phyloP scores from a whole-genome alignment of 768 basidiomycete genomes.

The Termitomyces sp. region DNA sequence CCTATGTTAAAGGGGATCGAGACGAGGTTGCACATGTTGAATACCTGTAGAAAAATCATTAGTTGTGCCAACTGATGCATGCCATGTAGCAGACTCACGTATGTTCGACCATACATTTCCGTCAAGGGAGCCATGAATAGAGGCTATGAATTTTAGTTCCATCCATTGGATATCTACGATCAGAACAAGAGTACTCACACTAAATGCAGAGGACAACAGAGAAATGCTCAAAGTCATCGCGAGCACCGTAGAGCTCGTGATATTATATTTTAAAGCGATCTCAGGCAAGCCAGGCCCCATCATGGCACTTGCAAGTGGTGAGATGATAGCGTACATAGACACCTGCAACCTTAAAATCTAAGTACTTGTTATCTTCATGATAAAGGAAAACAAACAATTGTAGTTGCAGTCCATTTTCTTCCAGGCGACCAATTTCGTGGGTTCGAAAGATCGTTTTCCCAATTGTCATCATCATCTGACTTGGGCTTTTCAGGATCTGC shows the following conservation, averaged over 20 bases:
- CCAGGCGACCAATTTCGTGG: slow-evolving; percentile 58
- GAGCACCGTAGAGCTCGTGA: slow-evolving; percentile 47
- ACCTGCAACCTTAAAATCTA: slow-evolving; percentile 31
- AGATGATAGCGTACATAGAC: slow-evolving; percentile 55
- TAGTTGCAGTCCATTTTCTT: slow-evolving; percentile 56
- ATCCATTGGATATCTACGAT: not conserved
- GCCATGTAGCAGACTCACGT: slow-evolving; percentile 40
- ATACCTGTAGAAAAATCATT: no score
- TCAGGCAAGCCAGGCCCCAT: slow-evolving; percentile 69
- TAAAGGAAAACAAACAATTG: slow-evolving; percentile 39
- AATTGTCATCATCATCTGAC: slow-evolving; percentile 44
- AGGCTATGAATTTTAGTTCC: slow-evolving; percentile 32
- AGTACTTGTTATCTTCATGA: not conserved
- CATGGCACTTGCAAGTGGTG: slow-evolving; percentile 48
- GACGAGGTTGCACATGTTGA: slow-evolving; percentile 60
- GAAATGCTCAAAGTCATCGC: slow-evolving; percentile 65
- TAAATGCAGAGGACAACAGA: slow-evolving; percentile 64
- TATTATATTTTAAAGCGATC: slow-evolving; percentile 47
- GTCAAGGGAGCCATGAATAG: slow-evolving; percentile 64
- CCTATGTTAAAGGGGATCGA: slow-evolving; percentile 64
- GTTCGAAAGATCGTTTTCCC: slow-evolving; percentile 58
- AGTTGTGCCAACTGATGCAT: no score
- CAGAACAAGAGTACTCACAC: slow-evolving; percentile 28
- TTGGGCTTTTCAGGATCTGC: slow-evolving; percentile 10
- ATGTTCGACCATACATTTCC: slow-evolving; percentile 68